These are phyloP conservation scores for Russula compacta DNA, from an alignment of 768 basidiomycete genomes.

Conservation along the genomic window DNA sequence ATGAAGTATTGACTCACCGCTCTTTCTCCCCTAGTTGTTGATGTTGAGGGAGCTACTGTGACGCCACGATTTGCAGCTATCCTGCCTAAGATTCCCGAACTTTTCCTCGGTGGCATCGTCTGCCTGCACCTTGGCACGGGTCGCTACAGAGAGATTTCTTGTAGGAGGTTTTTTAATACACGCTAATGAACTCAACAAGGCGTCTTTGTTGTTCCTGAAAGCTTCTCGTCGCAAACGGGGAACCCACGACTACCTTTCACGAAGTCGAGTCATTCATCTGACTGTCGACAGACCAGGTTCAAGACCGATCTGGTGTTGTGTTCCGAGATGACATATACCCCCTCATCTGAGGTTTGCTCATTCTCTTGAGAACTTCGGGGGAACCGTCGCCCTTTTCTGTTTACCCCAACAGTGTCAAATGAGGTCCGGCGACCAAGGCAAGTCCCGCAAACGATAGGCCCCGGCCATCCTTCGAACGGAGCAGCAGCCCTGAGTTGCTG, in stretches of 20 bases:
- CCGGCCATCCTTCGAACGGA: neutral
- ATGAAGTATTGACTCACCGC: neutral
- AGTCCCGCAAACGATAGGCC: no score
- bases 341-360: neutral
- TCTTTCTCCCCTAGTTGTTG: neutral
- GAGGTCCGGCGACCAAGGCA: neutral
- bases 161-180: neutral
- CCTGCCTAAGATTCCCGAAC: neutral
- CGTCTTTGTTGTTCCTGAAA: neutral
- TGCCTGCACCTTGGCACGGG: neutral
- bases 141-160: neutral
- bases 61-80: neutral
- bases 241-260: neutral
- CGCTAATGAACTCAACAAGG: neutral
- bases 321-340: neutral
- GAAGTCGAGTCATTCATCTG: neutral
- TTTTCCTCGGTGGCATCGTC: neutral
- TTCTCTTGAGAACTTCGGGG: neutral
- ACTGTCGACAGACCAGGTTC: neutral
- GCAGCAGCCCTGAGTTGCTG: neutral
- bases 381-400: neutral
- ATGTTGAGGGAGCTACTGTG: neutral
- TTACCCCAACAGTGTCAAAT: neutral
- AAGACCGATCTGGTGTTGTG: neutral
- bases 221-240: neutral